phyloP scores from a whole-genome alignment of 148 eudicot species.

The Suaeda aralocaspica region DNA sequence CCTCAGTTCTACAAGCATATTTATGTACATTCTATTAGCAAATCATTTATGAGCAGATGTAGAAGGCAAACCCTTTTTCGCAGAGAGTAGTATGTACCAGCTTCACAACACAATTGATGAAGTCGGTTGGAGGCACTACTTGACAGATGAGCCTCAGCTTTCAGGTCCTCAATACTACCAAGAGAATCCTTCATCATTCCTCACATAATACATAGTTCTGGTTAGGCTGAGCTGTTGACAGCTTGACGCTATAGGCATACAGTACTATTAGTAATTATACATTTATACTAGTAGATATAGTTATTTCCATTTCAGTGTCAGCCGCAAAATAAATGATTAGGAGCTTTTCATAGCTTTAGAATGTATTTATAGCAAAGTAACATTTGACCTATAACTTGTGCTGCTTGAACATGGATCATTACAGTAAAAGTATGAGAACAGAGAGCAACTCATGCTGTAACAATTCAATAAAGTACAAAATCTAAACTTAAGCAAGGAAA shows the following conservation, averaged over 20 bases:
- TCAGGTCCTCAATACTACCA: constrained; percentile 19
- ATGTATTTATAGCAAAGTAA: neutral
- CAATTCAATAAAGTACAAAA: neutral
- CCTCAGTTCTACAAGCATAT: constrained; percentile 36
- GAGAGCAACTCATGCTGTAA: too few relatives aligned
- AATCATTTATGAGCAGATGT: constrained; percentile 34
- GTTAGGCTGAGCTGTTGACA: constrained; percentile 26
- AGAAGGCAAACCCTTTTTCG: constrained; percentile 25
- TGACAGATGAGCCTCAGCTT: constrained; percentile 19
- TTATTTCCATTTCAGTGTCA: neutral
- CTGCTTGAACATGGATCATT: neutral
- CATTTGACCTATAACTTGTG: neutral
- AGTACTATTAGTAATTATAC: constrained; percentile 24
- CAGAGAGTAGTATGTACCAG: constrained; percentile 28
- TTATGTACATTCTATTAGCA: constrained; percentile 36
- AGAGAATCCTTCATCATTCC: constrained; percentile 31
- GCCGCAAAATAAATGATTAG: constrained; percentile 20
- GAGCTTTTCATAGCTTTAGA: neutral
- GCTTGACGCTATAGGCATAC: constrained; percentile 19
- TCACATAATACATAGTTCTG: constrained; percentile 24
- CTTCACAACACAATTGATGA: constrained; percentile 21
- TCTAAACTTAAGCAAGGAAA: neutral
- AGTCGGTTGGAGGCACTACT: constrained; percentile 30
- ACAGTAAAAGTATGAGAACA: neutral
- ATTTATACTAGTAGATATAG: constrained; percentile 23